Base-by-base conservation (phyloP, 2,329 filamentous ascomycete genomes). In the Alternaria dauci region DNA sequence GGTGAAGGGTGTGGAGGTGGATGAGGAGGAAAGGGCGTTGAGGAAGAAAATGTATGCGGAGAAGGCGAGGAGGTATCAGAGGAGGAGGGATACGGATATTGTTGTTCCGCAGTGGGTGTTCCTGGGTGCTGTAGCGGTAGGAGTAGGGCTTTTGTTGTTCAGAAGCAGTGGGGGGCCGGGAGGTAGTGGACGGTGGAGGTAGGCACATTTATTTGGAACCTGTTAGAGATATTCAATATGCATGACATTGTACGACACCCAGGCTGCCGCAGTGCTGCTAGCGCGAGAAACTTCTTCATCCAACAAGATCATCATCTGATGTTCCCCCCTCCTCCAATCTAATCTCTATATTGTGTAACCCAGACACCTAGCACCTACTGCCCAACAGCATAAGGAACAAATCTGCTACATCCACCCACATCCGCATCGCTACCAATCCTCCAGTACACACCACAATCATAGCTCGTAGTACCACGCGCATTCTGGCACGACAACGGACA, bases 71-170 rank as follows among this genome's bases (percentile, higher is more conserved):
- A 28, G 18, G 41, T 58, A 47, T 4, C 20, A 23, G 4, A 23
- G 9, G 2, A 23, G 12, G 30, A 38, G 23, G 4, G 18, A 48
- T 4, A 46, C 6, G 4, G 34, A 47, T 30, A 8, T 58, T 5
- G 26, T 32, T 58, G 16, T 58, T 41, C 56, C 42, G 12, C 42
- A 58, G 26, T 58, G 56, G 56, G 28, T 48, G 6, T 25, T 58
- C 3, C 34, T 48, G 8, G 42, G 56, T 16, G 26, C n/a, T 0
- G 3, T 32, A 18, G 50, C 50, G 12, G 34, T 38, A 3, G 50
- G 43, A 0, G 23, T 58, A 9, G 55, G 55, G 16, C 16, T 42
- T 18, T 18, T 25, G 11, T 3, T 58, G 11, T 14, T 54, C 2
- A 58, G 26, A 16, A 54, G 48, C 34, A 47, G 32, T 23, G 55